Base-by-base conservation (phyloP, 2,329 filamentous ascomycete species). In the Aspergillus pseudonomiae region DNA sequence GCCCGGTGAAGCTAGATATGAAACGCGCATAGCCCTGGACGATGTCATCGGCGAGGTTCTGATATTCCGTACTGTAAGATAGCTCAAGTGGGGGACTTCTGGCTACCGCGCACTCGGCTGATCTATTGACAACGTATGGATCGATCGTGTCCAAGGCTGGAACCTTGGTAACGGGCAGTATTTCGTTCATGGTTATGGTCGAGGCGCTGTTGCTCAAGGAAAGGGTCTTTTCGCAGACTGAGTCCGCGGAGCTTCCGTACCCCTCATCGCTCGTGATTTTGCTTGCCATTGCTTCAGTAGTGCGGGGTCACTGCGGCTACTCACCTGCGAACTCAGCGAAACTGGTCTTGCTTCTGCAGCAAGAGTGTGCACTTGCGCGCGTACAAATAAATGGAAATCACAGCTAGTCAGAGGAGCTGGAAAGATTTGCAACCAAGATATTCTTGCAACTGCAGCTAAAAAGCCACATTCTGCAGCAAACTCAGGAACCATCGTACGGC, bases 81-180 rank as follows among this genome's bases (percentile, higher is more conserved):
- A 71, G 53, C 19, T 63, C 60, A 21, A 67, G 30, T n/a, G 43
- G 55, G 19, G 65, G 56, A 50, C 64, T 66, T 24, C 50, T 57
- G n/a, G 54, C 64, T 36, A 64, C 52, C 9, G 46, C 11, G 55
- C 50, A 43, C 2, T 45, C 61, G 11, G 53, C 34, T 48, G 58
- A 16, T 12, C 45, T 59, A n/a, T 67, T 61, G 16, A 67, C 62
- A 16, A 59, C 67, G 64, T 73, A 73, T 26, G 61, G 68, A 59
- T 74, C 71, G 59, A 69, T 59, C 4, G 70, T 71, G 53, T 74
- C 68, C 57, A 74, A 60, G 11, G 70, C 65, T 39, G 72, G 72
- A 39, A 74, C 60, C 57, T 70, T 74, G 28, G 72, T 73, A 19
- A 70, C 59, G 1, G 71, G 71, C 19, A 68, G 39, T 45, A 61